phyloP scores from a whole-genome alignment of 768 basidiomycete genomes.

The Suillus alpinus region DNA sequence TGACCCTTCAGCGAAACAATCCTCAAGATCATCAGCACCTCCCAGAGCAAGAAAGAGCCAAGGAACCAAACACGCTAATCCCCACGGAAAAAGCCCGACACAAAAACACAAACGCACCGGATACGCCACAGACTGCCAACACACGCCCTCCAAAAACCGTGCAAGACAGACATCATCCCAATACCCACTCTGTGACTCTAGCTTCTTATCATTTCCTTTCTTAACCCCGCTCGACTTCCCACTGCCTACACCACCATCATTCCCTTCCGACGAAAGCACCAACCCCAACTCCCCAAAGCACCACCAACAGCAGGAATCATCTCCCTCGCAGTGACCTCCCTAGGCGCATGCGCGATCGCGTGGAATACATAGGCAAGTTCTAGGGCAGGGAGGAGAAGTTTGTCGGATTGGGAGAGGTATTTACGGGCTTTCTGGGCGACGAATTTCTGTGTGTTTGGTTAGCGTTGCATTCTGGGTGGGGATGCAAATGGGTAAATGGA shows the following conservation, averaged over 20 bases:
- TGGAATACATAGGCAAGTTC: constrained; percentile 85
- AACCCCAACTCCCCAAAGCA: constrained; percentile 41
- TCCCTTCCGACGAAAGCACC: constrained; percentile 6
- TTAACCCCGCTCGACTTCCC: constrained; percentile 22
- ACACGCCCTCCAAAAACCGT: constrained; percentile 81
- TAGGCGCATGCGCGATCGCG: constrained; percentile 73
- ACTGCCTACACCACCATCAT: constrained; percentile 8
- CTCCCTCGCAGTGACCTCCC: constrained; percentile 48
- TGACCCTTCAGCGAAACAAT: too few relatives aligned
- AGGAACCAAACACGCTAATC: not conserved
- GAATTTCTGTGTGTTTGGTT: constrained; percentile 59
- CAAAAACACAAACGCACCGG: constrained; percentile 51
- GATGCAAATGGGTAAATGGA: too few relatives aligned
- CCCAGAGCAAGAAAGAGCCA: not conserved
- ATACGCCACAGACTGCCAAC: constrained; percentile 80
- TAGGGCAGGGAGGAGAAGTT: constrained; percentile 66
- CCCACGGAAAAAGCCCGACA: not conserved
- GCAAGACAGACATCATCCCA: constrained; percentile 88
- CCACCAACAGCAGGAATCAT: constrained; percentile 69
- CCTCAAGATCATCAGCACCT: not conserved
- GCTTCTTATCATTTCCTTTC: constrained; percentile 19
- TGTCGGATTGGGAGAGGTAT: constrained; percentile 65
- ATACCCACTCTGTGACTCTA: constrained; percentile 53
- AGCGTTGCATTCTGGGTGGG: not conserved
- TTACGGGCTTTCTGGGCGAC: constrained; percentile 86